A percentile compares a stretch with the other conserved stretches of the same genome.
These are phyloP conservation scores for Nannochloris sp. DNA, from an alignment of 139 green algal species.

Conservation along the genomic window DNA sequence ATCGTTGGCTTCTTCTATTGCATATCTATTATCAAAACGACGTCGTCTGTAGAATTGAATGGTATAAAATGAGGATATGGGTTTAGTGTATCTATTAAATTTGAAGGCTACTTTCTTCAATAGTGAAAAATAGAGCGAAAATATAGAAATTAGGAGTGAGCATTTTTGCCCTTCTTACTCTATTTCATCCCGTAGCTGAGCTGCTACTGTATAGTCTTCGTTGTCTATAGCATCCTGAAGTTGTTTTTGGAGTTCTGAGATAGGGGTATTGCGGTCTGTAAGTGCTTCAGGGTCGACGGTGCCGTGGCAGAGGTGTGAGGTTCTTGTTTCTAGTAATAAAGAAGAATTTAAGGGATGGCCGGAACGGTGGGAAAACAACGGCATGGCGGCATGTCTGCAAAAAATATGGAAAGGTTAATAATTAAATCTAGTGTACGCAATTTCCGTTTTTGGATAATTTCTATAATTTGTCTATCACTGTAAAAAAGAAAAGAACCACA, in stretches of 20 bases:
- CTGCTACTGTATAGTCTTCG: constrained; percentile 53
- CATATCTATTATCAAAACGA: constrained; percentile 41
- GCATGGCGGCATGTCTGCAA: no score
- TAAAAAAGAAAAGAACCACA: no score
- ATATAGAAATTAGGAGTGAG: background rate
- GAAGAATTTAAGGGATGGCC: no score
- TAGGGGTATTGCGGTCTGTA: background rate
- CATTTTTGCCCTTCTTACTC: constrained; percentile 12
- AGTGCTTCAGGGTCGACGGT: no score
- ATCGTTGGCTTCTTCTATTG: constrained; percentile 73
- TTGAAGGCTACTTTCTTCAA: background rate
- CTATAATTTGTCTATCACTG: no score
- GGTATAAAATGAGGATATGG: background rate
- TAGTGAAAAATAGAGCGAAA: background rate
- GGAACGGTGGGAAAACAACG: no score
- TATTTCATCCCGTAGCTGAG: constrained; percentile 44
- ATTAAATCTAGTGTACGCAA: no score
- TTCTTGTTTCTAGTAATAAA: no score
- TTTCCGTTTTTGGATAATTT: no score
- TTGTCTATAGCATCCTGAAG: constrained; percentile 39
- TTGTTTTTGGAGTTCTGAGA: constrained; percentile 7
- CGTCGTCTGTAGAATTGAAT: constrained; percentile 11
- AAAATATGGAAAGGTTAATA: no score
- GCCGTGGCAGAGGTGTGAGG: no score
- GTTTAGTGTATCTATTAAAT: background rate